Conservation (phyloP, 2,329 filamentous ascomycete species). For the Epichloe gansuensis region DNA sequence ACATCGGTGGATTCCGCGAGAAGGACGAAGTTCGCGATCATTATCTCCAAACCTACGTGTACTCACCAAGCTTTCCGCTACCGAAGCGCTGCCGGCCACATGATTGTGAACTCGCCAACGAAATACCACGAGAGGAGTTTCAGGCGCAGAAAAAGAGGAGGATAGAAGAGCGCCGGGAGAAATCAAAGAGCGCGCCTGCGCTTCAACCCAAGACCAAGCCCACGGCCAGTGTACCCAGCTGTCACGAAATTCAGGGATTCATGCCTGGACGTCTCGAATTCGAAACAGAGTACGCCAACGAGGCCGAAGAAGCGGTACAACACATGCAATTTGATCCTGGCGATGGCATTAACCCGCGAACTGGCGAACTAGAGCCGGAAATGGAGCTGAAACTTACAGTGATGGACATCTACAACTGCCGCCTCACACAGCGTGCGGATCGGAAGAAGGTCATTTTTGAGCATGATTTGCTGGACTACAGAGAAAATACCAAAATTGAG, state of each 20-base stretch:
- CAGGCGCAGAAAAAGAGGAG: slow-evolving; percentile 85
- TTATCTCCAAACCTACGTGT: slow-evolving; percentile 77
- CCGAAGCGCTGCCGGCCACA: slow-evolving; percentile 74
- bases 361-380: slow-evolving; percentile 81
- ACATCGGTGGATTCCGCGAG: slow-evolving; percentile 86
- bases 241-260: slow-evolving; percentile 95
- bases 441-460: slow-evolving; percentile 96
- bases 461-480: slow-evolving; percentile 83
- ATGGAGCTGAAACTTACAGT: slow-evolving; percentile 96
- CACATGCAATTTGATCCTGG: slow-evolving; percentile 97
- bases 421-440: slow-evolving; percentile 80
- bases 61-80: slow-evolving; percentile 73
- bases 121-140: slow-evolving; percentile 82
- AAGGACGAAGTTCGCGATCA: slow-evolving; percentile 96
- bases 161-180: slow-evolving; percentile 84
- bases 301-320: slow-evolving; percentile 95
- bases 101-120: slow-evolving; percentile 64
- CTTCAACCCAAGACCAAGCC: slow-evolving; percentile 89
- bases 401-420: slow-evolving; percentile 95
- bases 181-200: slow-evolving; percentile 69
- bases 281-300: slow-evolving; percentile 94
- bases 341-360: slow-evolving; percentile 75
- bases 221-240: slow-evolving; percentile 86
- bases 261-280: slow-evolving; percentile 97
- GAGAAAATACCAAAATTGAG: slow-evolving; percentile 77